Evolutionary conservation across 1,284 basidiomycete species (phyloP).

Genomic region (Porogramme epimiltina): DNA sequence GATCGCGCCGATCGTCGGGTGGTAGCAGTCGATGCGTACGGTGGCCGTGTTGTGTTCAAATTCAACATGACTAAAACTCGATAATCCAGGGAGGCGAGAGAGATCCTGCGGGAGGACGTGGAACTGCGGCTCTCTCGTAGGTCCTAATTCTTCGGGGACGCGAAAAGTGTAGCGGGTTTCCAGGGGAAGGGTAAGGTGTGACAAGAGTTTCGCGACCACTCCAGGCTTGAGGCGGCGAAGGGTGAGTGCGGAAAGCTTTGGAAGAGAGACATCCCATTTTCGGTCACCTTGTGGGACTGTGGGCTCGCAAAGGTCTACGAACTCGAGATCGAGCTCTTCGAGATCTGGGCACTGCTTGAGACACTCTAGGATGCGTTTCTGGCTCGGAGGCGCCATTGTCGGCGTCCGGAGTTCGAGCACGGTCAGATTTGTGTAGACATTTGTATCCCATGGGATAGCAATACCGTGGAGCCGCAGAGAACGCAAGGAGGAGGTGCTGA

Average conservation of each 20-base stretch:
- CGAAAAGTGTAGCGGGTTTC: not conserved
- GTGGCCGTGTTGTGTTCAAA: not conserved
- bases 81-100: not conserved
- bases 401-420: conserved; percentile 1
- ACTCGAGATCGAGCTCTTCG: not conserved
- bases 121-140: not conserved
- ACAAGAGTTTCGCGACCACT: not conserved
- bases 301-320: not conserved
- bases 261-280: not conserved
- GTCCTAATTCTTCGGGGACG: not conserved
- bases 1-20: not conserved
- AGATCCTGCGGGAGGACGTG: not conserved
- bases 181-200: not conserved
- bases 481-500: not conserved
- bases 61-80: not conserved
- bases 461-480: not conserved
- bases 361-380: not conserved
- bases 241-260: not conserved
- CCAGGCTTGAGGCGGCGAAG: not conserved
- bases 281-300: not conserved
- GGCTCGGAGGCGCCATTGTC: not conserved
- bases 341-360: conserved; percentile 4
- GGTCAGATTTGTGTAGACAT: not conserved
- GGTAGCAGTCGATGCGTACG: not conserved
- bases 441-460: not conserved